phyloP scores from a whole-genome alignment of 257 asterid species.

The Gynochthodes officinalis region DNA sequence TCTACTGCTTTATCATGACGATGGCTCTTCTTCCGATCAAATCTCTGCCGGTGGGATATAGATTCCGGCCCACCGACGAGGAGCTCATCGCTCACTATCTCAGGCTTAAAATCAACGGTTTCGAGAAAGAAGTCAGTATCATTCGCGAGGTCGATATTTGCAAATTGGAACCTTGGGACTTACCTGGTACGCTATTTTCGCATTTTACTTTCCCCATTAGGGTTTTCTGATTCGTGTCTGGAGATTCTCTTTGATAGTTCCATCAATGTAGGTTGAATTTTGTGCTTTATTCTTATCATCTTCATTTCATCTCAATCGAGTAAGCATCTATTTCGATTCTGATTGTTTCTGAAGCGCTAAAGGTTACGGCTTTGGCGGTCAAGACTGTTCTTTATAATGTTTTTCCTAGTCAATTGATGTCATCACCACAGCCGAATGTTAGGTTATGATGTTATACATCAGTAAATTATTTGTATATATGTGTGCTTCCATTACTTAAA shows the following conservation, averaged over 20 bases:
- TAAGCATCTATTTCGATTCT: not conserved
- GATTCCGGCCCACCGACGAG: slow-evolving; percentile 92
- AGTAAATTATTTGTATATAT: not conserved
- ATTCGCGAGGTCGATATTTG: slow-evolving; percentile 91
- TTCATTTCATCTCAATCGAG: not conserved
- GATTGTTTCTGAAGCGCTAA: not conserved
- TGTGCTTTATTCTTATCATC: not conserved
- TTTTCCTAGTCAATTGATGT: not conserved
- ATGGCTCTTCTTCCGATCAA: slow-evolving; percentile 60
- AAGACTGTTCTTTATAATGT: too few species aligned
- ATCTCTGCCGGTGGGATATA: slow-evolving; percentile 79
- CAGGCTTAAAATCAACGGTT: slow-evolving; percentile 62
- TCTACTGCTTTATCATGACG: too few species aligned
- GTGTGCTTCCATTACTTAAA: not conserved
- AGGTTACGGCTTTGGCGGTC: not conserved
- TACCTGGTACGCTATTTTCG: slow-evolving; percentile 64
- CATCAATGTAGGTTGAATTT: slow-evolving; percentile 8
- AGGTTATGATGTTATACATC: not conserved
- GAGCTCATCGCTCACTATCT: slow-evolving; percentile 80
- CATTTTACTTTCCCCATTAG: too few species aligned
- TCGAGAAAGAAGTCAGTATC: slow-evolving; percentile 50
- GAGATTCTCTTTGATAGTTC: not conserved
- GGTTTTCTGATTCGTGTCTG: too few species aligned
- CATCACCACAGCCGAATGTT: not conserved
- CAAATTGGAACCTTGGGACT: slow-evolving; percentile 78